Percentiles rank a stretch among this genome's conserved stretches.
phyloP scores from a whole-genome alignment of 345 rosid species.

The Salix caprea region DNA sequence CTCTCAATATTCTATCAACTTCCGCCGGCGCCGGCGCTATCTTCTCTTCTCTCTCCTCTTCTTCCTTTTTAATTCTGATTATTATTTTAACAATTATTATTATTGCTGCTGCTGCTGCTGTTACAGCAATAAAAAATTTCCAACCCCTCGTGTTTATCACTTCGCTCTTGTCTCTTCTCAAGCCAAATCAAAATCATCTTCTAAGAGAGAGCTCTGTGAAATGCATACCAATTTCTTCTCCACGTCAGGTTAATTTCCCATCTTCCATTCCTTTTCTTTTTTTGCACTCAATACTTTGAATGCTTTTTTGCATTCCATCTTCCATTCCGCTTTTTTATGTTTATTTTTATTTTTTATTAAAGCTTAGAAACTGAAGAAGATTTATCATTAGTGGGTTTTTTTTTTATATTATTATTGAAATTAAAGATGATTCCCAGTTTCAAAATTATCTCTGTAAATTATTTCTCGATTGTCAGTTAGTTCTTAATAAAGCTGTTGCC shows the following conservation, averaged over 20 bases:
- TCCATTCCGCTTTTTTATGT: too few relatives aligned
- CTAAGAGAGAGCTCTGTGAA: slow-evolving; percentile 11
- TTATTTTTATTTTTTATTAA: not conserved
- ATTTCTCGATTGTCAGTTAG: not conserved
- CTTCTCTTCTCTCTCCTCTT: too few relatives aligned
- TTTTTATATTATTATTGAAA: too few relatives aligned
- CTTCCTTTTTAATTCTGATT: too few relatives aligned
- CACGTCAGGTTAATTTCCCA: slow-evolving; percentile 35
- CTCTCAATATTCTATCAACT: too few relatives aligned
- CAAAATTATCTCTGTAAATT: not conserved
- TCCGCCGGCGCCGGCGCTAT: too few relatives aligned
- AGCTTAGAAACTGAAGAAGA: too few relatives aligned
- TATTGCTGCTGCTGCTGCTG: too few relatives aligned
- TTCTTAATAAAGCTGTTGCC: slow-evolving; percentile 1
- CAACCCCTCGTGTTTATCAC: slow-evolving; percentile 6
- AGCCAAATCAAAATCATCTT: slow-evolving; percentile 18
- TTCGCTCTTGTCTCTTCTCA: slow-evolving; percentile 13
- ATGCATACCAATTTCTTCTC: slow-evolving; percentile 36
- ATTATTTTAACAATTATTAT: too few relatives aligned
- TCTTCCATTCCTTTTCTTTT: not conserved
- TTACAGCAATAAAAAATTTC: too few relatives aligned
- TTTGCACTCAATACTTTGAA: not conserved
- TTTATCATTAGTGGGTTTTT: too few relatives aligned
- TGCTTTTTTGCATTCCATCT: too few relatives aligned
- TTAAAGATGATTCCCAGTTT: not conserved